Percentiles rank a stretch among this genome's conserved stretches.
Evolutionary conservation across 768 basidiomycete genomes (phyloP).

Genomic region (Kwoniella sp.): DNA sequence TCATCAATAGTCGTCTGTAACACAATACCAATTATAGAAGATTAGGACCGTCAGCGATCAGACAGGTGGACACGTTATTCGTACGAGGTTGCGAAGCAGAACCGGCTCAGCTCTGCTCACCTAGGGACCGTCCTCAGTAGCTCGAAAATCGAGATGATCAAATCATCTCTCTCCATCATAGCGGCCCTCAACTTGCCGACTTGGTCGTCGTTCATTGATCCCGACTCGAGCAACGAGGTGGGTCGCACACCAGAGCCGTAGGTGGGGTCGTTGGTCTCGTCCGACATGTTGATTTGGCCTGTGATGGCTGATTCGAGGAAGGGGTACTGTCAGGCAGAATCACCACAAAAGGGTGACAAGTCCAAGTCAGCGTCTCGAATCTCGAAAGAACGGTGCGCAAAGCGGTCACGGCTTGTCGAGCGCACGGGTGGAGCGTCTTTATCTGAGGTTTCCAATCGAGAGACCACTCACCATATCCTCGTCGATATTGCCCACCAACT

Average conservation of each 20-base stretch:
- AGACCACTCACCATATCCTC: constrained; percentile 70
- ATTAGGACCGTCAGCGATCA: background rate
- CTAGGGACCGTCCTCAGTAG: constrained; percentile 83
- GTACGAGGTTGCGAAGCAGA: background rate
- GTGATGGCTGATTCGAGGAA: constrained; percentile 94
- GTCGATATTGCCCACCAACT: constrained; percentile 85
- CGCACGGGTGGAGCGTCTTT: no score
- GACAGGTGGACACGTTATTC: background rate
- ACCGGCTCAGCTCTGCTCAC: constrained; percentile 60
- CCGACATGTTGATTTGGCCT: constrained; percentile 67
- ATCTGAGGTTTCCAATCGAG: no score
- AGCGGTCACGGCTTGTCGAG: no score
- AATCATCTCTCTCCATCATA: constrained; percentile 76
- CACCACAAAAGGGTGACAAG: background rate
- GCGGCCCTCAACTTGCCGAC: constrained; percentile 79
- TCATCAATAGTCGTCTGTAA: constrained; percentile 58
- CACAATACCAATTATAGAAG: no score
- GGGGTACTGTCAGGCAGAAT: constrained; percentile 88
- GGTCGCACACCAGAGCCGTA: constrained; percentile 12
- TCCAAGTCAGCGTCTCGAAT: background rate
- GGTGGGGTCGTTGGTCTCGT: constrained; percentile 18
- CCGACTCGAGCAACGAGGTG: constrained; percentile 40
- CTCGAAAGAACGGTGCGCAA: no score
- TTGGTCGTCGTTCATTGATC: constrained; percentile 65
- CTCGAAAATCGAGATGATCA: constrained; percentile 82